A percentile compares a stretch with the other conserved stretches of the same genome.
Conservation (phyloP, 768 basidiomycete species). For the Solioccasus polychromus region DNA sequence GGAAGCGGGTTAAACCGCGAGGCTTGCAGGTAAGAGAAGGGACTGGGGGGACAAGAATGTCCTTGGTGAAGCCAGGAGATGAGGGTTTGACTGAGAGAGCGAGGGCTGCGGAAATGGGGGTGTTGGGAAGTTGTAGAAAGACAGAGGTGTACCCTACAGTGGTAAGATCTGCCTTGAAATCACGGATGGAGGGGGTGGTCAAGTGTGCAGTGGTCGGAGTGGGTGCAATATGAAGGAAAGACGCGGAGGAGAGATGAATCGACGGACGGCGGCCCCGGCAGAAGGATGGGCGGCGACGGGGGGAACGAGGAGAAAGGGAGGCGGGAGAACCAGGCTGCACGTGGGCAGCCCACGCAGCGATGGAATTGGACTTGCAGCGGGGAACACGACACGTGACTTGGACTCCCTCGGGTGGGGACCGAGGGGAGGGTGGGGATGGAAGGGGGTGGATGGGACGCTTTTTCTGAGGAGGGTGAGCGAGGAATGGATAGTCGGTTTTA, state of each 20-base stretch:
- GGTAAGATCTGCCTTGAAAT: constrained; percentile 54
- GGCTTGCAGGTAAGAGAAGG: constrained; percentile 15
- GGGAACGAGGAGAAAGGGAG: constrained; percentile 39
- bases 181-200: constrained; percentile 42
- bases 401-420: constrained; percentile 18
- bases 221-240: constrained; percentile 44
- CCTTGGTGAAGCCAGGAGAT: constrained; percentile 3
- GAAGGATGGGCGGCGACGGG: constrained; percentile 35
- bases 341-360: constrained; percentile 59
- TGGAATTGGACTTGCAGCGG: constrained; percentile 43
- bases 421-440: constrained; percentile 16
- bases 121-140: constrained; percentile 56
- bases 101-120: constrained; percentile 34
- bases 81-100: constrained; percentile 9
- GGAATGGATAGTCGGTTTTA: constrained; percentile 38
- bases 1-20: constrained; percentile 42
- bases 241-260: constrained; percentile 39
- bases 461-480: constrained; percentile 40
- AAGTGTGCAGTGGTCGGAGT: constrained; percentile 36
- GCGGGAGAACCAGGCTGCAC: constrained; percentile 71
- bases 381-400: too few relatives aligned
- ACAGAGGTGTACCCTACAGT: constrained; percentile 64
- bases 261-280: constrained; percentile 32
- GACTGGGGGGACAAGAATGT: constrained; percentile 17
- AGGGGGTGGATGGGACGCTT: constrained; percentile 33